phyloP scores from a whole-genome alignment of 208 protist genomes.

The Crithidia sp. region DNA sequence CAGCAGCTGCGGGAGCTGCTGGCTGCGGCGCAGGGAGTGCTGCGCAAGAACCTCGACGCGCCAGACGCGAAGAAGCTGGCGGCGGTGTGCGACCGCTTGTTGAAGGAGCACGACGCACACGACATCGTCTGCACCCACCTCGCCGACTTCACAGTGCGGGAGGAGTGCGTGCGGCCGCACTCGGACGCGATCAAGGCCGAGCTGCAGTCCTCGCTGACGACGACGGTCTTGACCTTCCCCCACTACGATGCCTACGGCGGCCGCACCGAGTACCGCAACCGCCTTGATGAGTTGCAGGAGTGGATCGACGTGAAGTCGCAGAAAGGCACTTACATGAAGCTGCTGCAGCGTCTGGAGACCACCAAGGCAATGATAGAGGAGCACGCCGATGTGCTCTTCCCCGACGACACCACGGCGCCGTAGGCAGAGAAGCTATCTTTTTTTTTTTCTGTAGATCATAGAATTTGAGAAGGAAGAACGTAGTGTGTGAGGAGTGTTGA shows the following conservation, averaged over 20 bases:
- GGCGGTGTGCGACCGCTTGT: conserved; percentile 43
- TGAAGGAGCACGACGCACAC: conserved; percentile 55
- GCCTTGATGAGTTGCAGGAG: conserved; percentile 77
- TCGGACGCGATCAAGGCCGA: conserved; percentile 57
- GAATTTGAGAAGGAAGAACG: too few relatives aligned
- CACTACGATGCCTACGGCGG: conserved; percentile 49
- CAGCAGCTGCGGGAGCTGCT: conserved; percentile 31
- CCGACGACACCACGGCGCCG: conserved; percentile 33
- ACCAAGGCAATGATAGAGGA: conserved; percentile 64
- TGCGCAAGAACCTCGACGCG: conserved; percentile 12
- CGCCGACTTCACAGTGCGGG: conserved; percentile 68
- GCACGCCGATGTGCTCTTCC: conserved; percentile 65
- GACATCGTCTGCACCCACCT: conserved; percentile 71
- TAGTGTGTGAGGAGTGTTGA: too few relatives aligned
- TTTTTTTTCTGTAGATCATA: too few relatives aligned
- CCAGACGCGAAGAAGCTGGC: conserved; percentile 21
- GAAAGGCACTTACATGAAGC: conserved; percentile 66
- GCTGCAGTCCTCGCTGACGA: conserved; percentile 59
- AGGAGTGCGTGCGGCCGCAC: conserved; percentile 72
- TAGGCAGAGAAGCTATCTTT: neutral
- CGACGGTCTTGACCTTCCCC: conserved; percentile 65
- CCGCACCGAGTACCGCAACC: conserved; percentile 61
- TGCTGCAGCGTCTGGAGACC: conserved; percentile 65
- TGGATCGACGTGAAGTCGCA: conserved; percentile 85
- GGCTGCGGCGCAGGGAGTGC: conserved; percentile 21